Conservation (phyloP, 192 early-diverging fungal species). For the Paraglomus brasilianum region DNA sequence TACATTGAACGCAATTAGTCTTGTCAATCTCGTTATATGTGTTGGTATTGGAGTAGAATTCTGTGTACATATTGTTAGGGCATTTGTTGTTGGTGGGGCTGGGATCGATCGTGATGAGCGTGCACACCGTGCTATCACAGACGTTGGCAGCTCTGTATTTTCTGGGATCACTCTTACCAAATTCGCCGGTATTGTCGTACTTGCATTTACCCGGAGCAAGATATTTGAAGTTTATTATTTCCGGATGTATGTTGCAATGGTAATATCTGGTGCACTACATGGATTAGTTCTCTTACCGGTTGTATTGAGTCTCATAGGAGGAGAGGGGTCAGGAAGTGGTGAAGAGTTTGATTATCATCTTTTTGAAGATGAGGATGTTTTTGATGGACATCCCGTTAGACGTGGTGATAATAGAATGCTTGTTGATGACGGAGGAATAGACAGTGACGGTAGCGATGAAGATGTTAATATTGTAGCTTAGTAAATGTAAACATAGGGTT, state of each 20-base stretch:
- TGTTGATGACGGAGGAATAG: constrained; percentile 15
- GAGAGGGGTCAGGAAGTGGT: constrained; percentile 38
- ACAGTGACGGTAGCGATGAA: constrained; percentile 22
- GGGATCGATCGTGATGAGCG: constrained; percentile 44
- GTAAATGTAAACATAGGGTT: too few relatives aligned
- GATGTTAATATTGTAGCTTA: too few relatives aligned
- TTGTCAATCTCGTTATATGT: constrained; percentile 66
- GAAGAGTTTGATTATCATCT: constrained; percentile 47
- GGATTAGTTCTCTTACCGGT: constrained; percentile 60
- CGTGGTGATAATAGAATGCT: constrained; percentile 22
- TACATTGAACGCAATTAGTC: constrained; percentile 60
- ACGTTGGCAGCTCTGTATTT: constrained; percentile 66
- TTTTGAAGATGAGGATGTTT: constrained; percentile 31
- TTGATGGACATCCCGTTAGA: constrained; percentile 2
- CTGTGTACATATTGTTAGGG: constrained; percentile 62
- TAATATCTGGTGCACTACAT: constrained; percentile 57
- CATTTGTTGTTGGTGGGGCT: constrained; percentile 51
- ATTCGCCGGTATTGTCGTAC: constrained; percentile 62
- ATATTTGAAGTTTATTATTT: constrained; percentile 73
- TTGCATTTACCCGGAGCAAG: constrained; percentile 65
- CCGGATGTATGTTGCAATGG: constrained; percentile 64
- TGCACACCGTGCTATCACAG: constrained; percentile 46
- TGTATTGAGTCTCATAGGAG: constrained; percentile 52
- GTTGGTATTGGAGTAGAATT: constrained; percentile 70
- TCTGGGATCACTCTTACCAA: constrained; percentile 66